Evolutionary conservation across 2,329 filamentous ascomycete species (phyloP).

Genomic region (Calycina herbarum): DNA sequence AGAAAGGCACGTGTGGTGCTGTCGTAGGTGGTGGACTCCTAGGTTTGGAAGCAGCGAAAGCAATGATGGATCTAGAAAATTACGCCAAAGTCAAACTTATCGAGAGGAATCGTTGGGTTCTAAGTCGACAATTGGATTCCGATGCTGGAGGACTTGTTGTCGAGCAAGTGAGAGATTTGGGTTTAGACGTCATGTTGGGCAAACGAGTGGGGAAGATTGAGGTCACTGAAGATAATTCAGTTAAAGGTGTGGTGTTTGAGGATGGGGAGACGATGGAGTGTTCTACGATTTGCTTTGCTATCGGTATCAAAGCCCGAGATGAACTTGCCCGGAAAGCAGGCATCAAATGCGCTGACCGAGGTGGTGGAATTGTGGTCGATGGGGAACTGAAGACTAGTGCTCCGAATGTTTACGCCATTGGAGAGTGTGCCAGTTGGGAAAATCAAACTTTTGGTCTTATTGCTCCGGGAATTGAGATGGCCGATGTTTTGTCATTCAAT

Average conservation of each 20-base stretch:
- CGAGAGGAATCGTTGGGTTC: slow-evolving; percentile 79
- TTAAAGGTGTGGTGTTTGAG: slow-evolving; percentile 75
- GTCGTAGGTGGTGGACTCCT: slow-evolving; percentile 85
- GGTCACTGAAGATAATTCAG: slow-evolving; percentile 64
- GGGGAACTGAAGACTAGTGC: slow-evolving; percentile 68
- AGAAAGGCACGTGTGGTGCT: slow-evolving; percentile 67
- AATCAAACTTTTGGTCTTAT: slow-evolving; percentile 87
- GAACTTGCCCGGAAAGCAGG: slow-evolving; percentile 70
- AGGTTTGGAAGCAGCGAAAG: slow-evolving; percentile 86
- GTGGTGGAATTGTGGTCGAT: slow-evolving; percentile 66
- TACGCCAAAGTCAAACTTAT: slow-evolving; percentile 76
- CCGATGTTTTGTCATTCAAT: slow-evolving; percentile 87
- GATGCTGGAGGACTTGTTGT: slow-evolving; percentile 82
- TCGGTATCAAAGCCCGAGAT: slow-evolving; percentile 80
- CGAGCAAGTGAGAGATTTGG: slow-evolving; percentile 75
- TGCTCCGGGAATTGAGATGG: slow-evolving; percentile 88
- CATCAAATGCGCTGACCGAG: slow-evolving; percentile 69
- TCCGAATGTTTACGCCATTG: slow-evolving; percentile 79
- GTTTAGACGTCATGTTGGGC: slow-evolving; percentile 76
- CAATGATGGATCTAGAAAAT: slow-evolving; percentile 81
- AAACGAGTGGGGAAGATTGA: slow-evolving; percentile 74
- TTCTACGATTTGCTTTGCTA: slow-evolving; percentile 84
- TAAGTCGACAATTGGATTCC: slow-evolving; percentile 77
- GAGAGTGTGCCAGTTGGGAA: slow-evolving; percentile 89
- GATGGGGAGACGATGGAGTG: slow-evolving; percentile 77